Evolutionary conservation across 345 rosid genomes (phyloP), one percentile per base, ranked within the genome.

Genomic region (Eucalyptus paniculata): DNA sequence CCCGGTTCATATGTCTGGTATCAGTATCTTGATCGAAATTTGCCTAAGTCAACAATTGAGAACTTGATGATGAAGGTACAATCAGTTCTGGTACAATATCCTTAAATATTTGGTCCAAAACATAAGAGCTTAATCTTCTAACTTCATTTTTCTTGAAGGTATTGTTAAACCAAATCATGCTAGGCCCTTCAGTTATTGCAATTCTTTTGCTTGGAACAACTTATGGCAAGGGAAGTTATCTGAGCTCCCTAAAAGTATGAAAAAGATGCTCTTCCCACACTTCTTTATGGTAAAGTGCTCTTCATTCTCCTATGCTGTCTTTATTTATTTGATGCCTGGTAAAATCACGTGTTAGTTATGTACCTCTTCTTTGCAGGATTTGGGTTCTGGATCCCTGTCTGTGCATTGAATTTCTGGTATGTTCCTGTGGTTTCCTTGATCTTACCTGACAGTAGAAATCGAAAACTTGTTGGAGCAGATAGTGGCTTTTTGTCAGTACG

Each of bases 1-100:
- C 99, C 99, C 86, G 98, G 99, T 92, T 96, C 98, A 69, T 95
- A 94, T 93, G 95, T 94, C 4, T 96, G 99, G 99, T 96, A 97
- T 88, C 96, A 91, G 77, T 94, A 44, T 90, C 99, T 96, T 90
- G 99, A 97, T 88, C 92, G 65, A 89, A 90, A 90, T 92, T 92
- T 97, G 92, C 98, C 99, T 30, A 91, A 93, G 90, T 96, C 92
- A 91, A 93, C 96, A 6, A 94, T 93, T 2, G 86, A 91, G 69
- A 97, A 96, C 92, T 65, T 96, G 82, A 87, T 94, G 91, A 92
- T 94, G 82, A 97, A 97, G 98, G 99, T 96, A 89, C 89, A 11
- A 5, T 53, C 30, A 69, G 37, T 91, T 58, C 65, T 15, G 44
- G 15, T 28, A 14, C 50, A 40, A 24, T 11, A 26, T 12, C 26